These are phyloP conservation scores for Schizosaccharomyces cryophilus DNA, from an alignment of 805 yeast genomes.

Conservation along the genomic window DNA sequence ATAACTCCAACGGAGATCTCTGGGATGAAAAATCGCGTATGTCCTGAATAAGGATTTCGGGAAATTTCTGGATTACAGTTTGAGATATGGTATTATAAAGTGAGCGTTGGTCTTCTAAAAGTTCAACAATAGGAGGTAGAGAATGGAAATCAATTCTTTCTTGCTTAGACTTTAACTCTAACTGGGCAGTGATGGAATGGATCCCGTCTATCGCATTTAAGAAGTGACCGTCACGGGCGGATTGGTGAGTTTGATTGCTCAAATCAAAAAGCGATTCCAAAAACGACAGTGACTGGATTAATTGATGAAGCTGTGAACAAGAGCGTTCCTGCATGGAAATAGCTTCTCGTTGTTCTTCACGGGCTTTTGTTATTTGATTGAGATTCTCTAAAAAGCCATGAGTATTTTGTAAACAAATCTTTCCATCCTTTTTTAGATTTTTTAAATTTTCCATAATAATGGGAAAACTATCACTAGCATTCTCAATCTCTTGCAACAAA, in stretches of 20 bases:
- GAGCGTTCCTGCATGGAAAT: not conserved
- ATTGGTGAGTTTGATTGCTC: not conserved
- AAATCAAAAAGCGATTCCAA: not conserved
- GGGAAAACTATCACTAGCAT: slow-evolving; percentile 65
- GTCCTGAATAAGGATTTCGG: not conserved
- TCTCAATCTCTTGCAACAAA: slow-evolving; percentile 57
- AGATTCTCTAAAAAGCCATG: slow-evolving; percentile 24
- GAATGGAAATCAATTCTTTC: not conserved
- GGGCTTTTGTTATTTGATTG: slow-evolving; percentile 11
- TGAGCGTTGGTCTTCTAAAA: not conserved
- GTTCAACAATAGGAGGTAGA: not conserved
- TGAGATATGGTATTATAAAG: not conserved
- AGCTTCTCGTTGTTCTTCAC: not conserved
- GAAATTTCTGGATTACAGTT: not conserved
- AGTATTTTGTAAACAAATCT: slow-evolving; percentile 24
- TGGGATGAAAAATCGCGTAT: not conserved
- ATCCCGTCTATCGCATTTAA: not conserved
- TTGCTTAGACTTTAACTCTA: not conserved
- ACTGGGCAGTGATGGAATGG: not conserved
- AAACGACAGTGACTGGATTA: not conserved
- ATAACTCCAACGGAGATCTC: not conserved
- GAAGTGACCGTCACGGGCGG: not conserved
- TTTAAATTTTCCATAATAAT: slow-evolving; percentile 60
- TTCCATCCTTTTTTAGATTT: slow-evolving; percentile 31
- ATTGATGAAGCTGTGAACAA: not conserved